Percentiles rank a stretch among this genome's conserved stretches.
These are phyloP conservation scores for Neonectria punicea DNA, from an alignment of 2,329 filamentous ascomycete species.

Conservation along the genomic window DNA sequence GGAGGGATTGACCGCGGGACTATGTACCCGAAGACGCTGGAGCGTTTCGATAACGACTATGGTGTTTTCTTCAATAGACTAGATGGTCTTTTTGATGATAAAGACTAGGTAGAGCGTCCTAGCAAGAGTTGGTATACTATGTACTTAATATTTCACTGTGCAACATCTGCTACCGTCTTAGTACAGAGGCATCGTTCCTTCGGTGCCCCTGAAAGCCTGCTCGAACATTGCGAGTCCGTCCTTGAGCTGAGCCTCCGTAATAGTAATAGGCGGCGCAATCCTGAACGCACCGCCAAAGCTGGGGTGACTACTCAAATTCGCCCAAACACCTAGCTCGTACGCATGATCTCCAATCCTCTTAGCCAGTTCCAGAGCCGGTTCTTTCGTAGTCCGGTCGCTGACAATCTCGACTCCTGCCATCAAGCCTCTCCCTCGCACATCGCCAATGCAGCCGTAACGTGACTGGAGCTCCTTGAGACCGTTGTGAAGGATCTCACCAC, in stretches of 20 bases:
- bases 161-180: neutral
- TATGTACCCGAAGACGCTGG: neutral
- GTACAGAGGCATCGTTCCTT: conserved; percentile 20
- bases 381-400: conserved; percentile 58
- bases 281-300: conserved; percentile 68
- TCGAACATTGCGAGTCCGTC: conserved; percentile 66
- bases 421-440: conserved; percentile 68
- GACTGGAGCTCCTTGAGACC: conserved; percentile 58
- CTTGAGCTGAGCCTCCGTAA: conserved; percentile 60
- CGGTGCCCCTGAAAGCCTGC: conserved; percentile 45
- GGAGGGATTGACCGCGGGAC: conserved; percentile 20
- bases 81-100: conserved; percentile 14
- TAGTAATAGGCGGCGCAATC: conserved; percentile 69
- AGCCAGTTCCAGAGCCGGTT: conserved; percentile 58
- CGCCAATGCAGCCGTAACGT: conserved; percentile 70
- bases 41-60: neutral
- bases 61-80: conserved; percentile 17
- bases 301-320: conserved; percentile 64
- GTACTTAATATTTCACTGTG: neutral
- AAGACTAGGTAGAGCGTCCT: neutral
- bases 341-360: conserved; percentile 58
- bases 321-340: conserved; percentile 64
- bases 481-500: conserved; percentile 58
- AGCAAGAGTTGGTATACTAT: neutral
- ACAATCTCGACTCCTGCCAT: conserved; percentile 70